Evolutionary conservation across 164 flowering plant genomes (phyloP), one percentile per base, ranked within the genome.

Genomic region (Nymphaea colorata): DNA sequence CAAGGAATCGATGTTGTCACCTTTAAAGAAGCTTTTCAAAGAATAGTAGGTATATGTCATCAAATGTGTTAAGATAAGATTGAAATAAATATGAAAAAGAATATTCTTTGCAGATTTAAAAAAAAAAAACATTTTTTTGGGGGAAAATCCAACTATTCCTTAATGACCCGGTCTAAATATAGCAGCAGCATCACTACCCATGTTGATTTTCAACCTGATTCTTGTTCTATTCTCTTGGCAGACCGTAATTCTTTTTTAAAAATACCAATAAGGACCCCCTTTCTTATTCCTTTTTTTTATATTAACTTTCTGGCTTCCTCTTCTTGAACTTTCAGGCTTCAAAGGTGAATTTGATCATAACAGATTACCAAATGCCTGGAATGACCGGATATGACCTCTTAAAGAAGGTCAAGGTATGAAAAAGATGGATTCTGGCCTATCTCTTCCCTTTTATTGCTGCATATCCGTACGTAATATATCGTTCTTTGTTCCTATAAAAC

Each of bases 281-380:
- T 51, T 51, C 57, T 51, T 25, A 25, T 25, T 25, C 36, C 36
- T 25, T 25, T 25, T 25, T 25, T 25, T 25, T 25, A 25, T 25
- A 25, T 25, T 25, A 25, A 25, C 36, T 25, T 25, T 25, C 36
- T 25, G 36, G 36, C 36, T 25, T 25, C 36, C 1, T 25, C 57
- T 10, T 8, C 8, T 51, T 51, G 15, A 51, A 51, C 57, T 51
- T 72, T 68, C 80, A 78, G 84, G 78, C 63, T 25, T 68, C 67
- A 25, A 76, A 80, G 75, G 79, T 84, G 42, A 77, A 79, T 57
- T 53, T 82, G 82, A 82, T 84, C 25, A 79, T 82, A 55, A 84
- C 83, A 6, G 85, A 83, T 67, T 82, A 83, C 42, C 71, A 77
- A 41, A 83, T 82, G 85, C 85, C 83, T 11, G 87, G 82, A 65